Base-by-base conservation (phyloP, 2,329 filamentous ascomycete genomes). In the Ophiostoma piceae region DNA sequence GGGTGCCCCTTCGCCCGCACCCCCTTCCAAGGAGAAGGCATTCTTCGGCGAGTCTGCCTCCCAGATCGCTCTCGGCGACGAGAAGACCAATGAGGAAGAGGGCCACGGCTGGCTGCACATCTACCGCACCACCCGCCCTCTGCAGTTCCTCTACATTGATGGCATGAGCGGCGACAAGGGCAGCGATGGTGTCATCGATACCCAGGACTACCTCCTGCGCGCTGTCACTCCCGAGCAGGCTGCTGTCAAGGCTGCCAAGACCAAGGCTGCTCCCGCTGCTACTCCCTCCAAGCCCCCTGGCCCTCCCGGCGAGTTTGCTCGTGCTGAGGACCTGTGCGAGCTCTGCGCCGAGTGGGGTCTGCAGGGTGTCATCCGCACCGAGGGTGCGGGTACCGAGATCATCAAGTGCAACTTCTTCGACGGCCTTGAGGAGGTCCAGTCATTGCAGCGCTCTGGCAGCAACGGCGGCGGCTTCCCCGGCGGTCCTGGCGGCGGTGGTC, bases 91-190 rank as follows among this genome's bases (percentile, higher is more conserved):
- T 2, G 68, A 69, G 12, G 67, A 68, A 1, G 64, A 62, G 0
- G 60, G 67, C 22, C 68, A 78, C 26, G 89, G 90, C 3, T 90
- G 87, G 74, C 79, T 92, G 1, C 90, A 92, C 74, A 87, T 84
- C 0, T 92, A 91, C 75, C 81, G 81, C 14, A 84, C 88, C 2
- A 84, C 79, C 0, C 82, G 84, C 16, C 79, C 84, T 3, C 79
- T 92, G 1, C 83, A 83, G 7, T 80, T 91, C 5, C 79, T 92
- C 2, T 91, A 92, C 74, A 76, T 92, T 16, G 90, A 92, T 74
- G 90, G 72, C 51, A 73, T 73, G 72, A 69, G 72, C 65, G 72
- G 71, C 29, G 66, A 70, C 60, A 73, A 73, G 90, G 2, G 87
- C 0, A 69, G 75, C 2, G 85, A 88, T 75, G 90, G 90, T 2